These are phyloP conservation scores for Psilocybe cubensis DNA, from an alignment of 768 basidiomycete species.

Conservation along the genomic window DNA sequence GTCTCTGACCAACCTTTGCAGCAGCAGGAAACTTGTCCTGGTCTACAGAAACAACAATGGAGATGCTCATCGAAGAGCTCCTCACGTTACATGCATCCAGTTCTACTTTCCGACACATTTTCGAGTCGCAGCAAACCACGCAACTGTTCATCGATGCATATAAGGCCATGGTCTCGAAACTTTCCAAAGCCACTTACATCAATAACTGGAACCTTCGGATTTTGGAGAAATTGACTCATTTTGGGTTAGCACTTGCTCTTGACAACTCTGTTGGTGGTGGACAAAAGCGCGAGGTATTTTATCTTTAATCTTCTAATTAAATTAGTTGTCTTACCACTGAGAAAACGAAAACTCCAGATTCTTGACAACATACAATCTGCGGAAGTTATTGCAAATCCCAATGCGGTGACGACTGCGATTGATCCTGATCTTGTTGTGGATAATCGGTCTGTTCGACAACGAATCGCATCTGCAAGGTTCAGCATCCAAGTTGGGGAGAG, in stretches of 20 bases:
- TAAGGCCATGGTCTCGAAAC: conserved; percentile 51
- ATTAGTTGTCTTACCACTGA: neutral
- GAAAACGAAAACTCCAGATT: too few relatives aligned
- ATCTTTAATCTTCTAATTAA: neutral
- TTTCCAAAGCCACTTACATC: conserved; percentile 39
- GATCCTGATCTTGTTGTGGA: conserved; percentile 57
- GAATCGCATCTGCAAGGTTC: conserved; percentile 58
- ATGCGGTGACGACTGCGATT: conserved; percentile 49
- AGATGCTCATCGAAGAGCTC: conserved; percentile 68
- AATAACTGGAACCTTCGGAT: conserved; percentile 54
- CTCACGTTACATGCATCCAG: conserved; percentile 70
- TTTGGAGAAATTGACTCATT: conserved; percentile 70
- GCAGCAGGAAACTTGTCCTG: conserved; percentile 26
- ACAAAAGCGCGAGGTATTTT: conserved; percentile 76
- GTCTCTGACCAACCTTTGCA: conserved; percentile 1
- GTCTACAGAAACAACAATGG: conserved; percentile 46
- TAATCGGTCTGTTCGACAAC: conserved; percentile 52
- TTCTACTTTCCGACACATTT: conserved; percentile 69
- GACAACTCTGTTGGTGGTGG: conserved; percentile 60
- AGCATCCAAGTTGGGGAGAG: conserved; percentile 68
- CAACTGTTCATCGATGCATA: conserved; percentile 70
- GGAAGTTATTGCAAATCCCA: conserved; percentile 54
- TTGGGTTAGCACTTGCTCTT: conserved; percentile 68
- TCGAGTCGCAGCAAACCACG: conserved; percentile 72
- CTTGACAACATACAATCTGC: conserved; percentile 60